A percentile compares a stretch with the other conserved stretches of the same genome.
Evolutionary conservation across 495 filamentous ascomycete genomes (phyloP).

Genomic region (Jackrogersella multiformis): DNA sequence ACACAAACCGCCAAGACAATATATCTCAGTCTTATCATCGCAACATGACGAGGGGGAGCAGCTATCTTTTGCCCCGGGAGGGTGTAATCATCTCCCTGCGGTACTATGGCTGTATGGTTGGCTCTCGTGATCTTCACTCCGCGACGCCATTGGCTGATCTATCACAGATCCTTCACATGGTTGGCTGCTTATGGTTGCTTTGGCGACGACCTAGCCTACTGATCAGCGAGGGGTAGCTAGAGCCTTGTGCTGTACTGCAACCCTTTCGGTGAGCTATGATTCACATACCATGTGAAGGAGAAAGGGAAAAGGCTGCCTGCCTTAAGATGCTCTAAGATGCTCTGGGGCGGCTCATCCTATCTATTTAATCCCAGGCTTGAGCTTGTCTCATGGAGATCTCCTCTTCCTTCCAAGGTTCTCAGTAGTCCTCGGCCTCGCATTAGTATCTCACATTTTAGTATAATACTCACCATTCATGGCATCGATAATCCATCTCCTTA

Average conservation of each 20-base stretch:
- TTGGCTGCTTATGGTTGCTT: constrained; percentile 32
- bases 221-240: constrained; percentile 37
- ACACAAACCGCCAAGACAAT: constrained; percentile 16
- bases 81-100: constrained; percentile 34
- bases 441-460: not conserved
- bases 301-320: constrained; percentile 1
- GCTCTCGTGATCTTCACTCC: constrained; percentile 30
- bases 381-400: not conserved
- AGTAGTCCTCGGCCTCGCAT: not conserved
- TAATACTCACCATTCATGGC: not conserved
- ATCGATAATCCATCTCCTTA: constrained; percentile 12
- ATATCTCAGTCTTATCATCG: constrained; percentile 20
- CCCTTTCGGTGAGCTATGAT: constrained; percentile 25
- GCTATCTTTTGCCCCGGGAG: constrained; percentile 4
- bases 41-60: not conserved
- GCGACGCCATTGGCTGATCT: constrained; percentile 28
- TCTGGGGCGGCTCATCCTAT: too few relatives aligned
- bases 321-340: too few relatives aligned
- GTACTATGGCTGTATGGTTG: constrained; percentile 24
- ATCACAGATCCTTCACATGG: constrained; percentile 31
- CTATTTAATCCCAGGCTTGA: constrained; percentile 1
- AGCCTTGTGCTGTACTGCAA: constrained; percentile 32
- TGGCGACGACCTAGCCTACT: constrained; percentile 32
- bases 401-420: not conserved
- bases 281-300: too few relatives aligned